Evolutionary conservation across 805 yeast species (phyloP).

Genomic region (Myxozyma nipponensis): DNA sequence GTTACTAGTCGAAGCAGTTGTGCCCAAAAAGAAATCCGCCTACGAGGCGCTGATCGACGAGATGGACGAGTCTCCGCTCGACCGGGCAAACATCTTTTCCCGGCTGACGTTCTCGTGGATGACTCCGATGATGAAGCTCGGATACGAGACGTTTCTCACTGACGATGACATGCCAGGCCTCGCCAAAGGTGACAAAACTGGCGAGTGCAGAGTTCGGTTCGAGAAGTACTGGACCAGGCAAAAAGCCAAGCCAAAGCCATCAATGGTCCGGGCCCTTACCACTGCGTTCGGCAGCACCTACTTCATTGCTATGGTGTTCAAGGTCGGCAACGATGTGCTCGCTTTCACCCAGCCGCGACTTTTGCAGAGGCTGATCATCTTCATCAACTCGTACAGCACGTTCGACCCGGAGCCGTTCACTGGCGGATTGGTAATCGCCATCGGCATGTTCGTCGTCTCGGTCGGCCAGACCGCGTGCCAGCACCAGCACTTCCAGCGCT

Average conservation of each 20-base stretch:
- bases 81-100: slow-evolving; percentile 67
- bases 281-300: slow-evolving; percentile 73
- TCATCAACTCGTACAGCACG: slow-evolving; percentile 48
- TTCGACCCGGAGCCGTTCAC: slow-evolving; percentile 45
- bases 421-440: slow-evolving; percentile 60
- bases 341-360: slow-evolving; percentile 88
- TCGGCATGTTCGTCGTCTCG: slow-evolving; percentile 60
- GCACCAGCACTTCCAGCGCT: slow-evolving; percentile 60
- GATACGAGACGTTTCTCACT: slow-evolving; percentile 54
- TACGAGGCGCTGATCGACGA: slow-evolving; percentile 38
- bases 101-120: slow-evolving; percentile 85
- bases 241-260: slow-evolving; percentile 41
- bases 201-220: slow-evolving; percentile 48
- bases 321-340: slow-evolving; percentile 68
- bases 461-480: slow-evolving; percentile 56
- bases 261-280: slow-evolving; percentile 58
- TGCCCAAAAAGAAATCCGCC: slow-evolving; percentile 39
- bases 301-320: slow-evolving; percentile 65
- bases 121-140: slow-evolving; percentile 76
- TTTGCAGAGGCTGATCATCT: slow-evolving; percentile 59
- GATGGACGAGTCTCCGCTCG: slow-evolving; percentile 43
- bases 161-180: slow-evolving; percentile 70
- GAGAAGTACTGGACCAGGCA: slow-evolving; percentile 60
- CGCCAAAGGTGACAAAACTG: slow-evolving; percentile 63
- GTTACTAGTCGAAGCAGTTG: slow-evolving; percentile 42